Evolutionary conservation across 2,329 filamentous ascomycete genomes (phyloP).

Genomic region (Coniochaeta sp.): DNA sequence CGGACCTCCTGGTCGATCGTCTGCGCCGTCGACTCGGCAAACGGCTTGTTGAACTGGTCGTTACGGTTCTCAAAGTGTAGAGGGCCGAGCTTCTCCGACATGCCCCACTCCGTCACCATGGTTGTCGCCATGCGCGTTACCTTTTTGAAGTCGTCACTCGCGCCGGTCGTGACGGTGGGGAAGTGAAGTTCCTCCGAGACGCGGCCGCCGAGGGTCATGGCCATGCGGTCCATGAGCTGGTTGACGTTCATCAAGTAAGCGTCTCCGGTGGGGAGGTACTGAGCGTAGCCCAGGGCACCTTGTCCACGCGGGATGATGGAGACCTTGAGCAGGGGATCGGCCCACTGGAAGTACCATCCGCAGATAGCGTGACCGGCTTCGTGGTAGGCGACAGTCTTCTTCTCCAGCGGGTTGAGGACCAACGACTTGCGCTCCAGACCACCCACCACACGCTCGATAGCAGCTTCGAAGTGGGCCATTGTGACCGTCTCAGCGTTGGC

Average conservation of each 20-base stretch:
- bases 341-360: slow-evolving; percentile 93
- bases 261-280: slow-evolving; percentile 88
- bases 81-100: slow-evolving; percentile 90
- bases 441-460: slow-evolving; percentile 94
- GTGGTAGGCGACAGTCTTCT: slow-evolving; percentile 49
- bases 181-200: slow-evolving; percentile 97
- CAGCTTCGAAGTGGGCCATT: slow-evolving; percentile 92
- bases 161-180: slow-evolving; percentile 89
- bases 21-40: slow-evolving; percentile 88
- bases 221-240: slow-evolving; percentile 98
- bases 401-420: slow-evolving; percentile 87
- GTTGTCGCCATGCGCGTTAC: slow-evolving; percentile 91
- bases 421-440: slow-evolving; percentile 96
- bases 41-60: slow-evolving; percentile 84
- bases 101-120: slow-evolving; percentile 99
- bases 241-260: slow-evolving; percentile 93
- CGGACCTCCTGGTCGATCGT: slow-evolving; percentile 89
- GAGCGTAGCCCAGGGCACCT: slow-evolving; percentile 89
- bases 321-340: slow-evolving; percentile 96
- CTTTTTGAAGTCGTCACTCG: slow-evolving; percentile 97
- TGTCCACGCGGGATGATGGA: slow-evolving; percentile 96
- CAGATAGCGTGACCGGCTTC: slow-evolving; percentile 98
- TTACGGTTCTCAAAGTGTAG: slow-evolving; percentile 83
- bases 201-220: slow-evolving; percentile 94
- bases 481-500: slow-evolving; percentile 70